phyloP scores from a whole-genome alignment of 495 filamentous ascomycete species.

The Tuber microsphaerosporum region DNA sequence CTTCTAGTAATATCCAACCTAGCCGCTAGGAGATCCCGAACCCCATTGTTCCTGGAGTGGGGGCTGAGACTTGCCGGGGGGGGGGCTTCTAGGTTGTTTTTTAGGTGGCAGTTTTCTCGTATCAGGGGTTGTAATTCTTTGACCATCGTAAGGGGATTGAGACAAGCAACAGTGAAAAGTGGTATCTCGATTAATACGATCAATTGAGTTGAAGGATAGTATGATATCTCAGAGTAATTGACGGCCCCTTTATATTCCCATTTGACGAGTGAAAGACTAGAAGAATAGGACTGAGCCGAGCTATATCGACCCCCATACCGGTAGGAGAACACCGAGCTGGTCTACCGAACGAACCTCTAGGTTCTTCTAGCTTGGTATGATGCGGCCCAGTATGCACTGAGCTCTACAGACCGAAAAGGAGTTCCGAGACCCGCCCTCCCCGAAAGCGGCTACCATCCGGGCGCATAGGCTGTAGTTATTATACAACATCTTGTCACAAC shows the following conservation, averaged over 20 bases:
- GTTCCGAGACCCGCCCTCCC: neutral
- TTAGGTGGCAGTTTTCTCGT: too few relatives aligned
- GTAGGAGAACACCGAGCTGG: neutral
- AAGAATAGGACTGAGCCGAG: neutral
- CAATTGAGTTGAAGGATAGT: neutral
- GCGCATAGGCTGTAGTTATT: neutral
- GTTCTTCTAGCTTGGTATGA: neutral
- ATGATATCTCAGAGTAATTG: neutral
- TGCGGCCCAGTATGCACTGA: too few relatives aligned
- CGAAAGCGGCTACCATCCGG: neutral
- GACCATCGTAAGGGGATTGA: neutral
- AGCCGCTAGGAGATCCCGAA: constrained; percentile 53
- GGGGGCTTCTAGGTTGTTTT: constrained; percentile 48
- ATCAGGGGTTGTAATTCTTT: neutral
- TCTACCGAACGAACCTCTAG: neutral
- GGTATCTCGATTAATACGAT: neutral
- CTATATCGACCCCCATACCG: neutral
- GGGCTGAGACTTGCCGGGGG: constrained; percentile 60
- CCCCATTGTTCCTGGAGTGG: constrained; percentile 64
- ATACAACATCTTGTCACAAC: neutral
- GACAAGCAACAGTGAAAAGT: neutral
- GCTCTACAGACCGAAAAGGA: neutral
- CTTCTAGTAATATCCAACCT: constrained; percentile 55
- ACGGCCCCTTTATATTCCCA: neutral
- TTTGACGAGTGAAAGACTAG: neutral